Percentiles rank a stretch among this genome's conserved stretches.
Evolutionary conservation across 176 grass and related monocot species (phyloP).

Genomic region (Oryza officinalis): DNA sequence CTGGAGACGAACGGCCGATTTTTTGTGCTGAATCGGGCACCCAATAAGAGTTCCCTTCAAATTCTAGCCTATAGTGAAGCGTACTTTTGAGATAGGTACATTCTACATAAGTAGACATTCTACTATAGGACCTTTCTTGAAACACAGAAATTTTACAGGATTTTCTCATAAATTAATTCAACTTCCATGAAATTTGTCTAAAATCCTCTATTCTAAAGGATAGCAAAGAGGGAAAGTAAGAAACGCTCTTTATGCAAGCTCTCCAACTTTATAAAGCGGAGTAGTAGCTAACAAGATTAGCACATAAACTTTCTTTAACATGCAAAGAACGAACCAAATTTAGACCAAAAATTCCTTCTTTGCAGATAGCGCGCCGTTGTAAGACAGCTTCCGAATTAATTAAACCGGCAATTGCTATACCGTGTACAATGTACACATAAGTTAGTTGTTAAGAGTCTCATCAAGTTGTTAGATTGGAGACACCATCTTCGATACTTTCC

Average conservation of each 20-base stretch:
- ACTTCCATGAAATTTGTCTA: too few species aligned
- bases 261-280: neutral
- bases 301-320: neutral
- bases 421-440: neutral
- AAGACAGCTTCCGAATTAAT: too few species aligned
- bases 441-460: constrained; percentile 9
- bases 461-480: constrained; percentile 35
- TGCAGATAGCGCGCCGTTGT: neutral
- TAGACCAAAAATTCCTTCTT: constrained; percentile 21
- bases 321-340: constrained; percentile 27
- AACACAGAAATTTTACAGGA: too few species aligned
- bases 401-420: neutral
- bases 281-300: neutral
- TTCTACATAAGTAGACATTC: too few species aligned
- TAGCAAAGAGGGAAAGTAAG: neutral
- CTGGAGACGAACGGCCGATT: too few species aligned
- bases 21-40: too few species aligned
- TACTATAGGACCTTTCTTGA: too few species aligned
- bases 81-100: too few species aligned
- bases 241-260: neutral
- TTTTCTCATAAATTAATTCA: too few species aligned
- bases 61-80: too few species aligned
- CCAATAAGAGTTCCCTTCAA: too few species aligned
- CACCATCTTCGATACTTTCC: constrained; percentile 39
- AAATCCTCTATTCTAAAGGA: too few species aligned